Evolutionary conservation across 2,329 filamentous ascomycete genomes (phyloP).

Genomic region (Penicillium concentricum): DNA sequence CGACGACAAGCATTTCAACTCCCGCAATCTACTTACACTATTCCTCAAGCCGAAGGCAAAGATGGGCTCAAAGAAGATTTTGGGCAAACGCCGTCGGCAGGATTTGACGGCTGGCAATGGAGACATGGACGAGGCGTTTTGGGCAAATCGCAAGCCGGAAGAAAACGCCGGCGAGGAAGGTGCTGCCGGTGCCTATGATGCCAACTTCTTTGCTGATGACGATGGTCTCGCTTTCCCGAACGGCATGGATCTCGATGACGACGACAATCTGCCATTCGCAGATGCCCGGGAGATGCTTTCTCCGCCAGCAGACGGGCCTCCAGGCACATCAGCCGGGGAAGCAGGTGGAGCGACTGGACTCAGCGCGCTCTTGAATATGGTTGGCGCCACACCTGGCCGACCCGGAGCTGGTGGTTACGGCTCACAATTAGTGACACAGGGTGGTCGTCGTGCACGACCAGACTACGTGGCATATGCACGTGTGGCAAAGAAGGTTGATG

Average conservation of each 20-base stretch:
- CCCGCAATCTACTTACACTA: constrained; percentile 79
- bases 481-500: constrained; percentile 66
- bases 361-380: constrained; percentile 40
- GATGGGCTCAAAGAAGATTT: constrained; percentile 65
- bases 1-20: constrained; percentile 98
- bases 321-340: constrained; percentile 34
- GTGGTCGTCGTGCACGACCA: constrained; percentile 56
- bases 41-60: constrained; percentile 94
- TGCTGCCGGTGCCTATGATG: constrained; percentile 80
- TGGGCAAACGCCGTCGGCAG: constrained; percentile 49
- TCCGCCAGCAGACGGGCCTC: constrained; percentile 37
- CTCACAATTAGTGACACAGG: constrained; percentile 62
- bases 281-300: constrained; percentile 51
- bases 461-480: constrained; percentile 67
- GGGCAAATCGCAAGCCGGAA: constrained; percentile 65
- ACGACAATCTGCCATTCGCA: constrained; percentile 49
- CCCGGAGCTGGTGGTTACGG: constrained; percentile 55
- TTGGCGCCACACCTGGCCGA: constrained; percentile 40
- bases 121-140: constrained; percentile 94
- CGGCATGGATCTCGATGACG: constrained; percentile 47
- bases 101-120: constrained; percentile 62
- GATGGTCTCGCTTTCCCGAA: constrained; percentile 49
- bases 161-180: constrained; percentile 61
- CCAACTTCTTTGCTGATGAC: constrained; percentile 90
- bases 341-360: constrained; percentile 38